A percentile compares a stretch with the other conserved stretches of the same genome.
Evolutionary conservation across 2,329 filamentous ascomycete species (phyloP).

Genomic region (Gremmenia infestans): DNA sequence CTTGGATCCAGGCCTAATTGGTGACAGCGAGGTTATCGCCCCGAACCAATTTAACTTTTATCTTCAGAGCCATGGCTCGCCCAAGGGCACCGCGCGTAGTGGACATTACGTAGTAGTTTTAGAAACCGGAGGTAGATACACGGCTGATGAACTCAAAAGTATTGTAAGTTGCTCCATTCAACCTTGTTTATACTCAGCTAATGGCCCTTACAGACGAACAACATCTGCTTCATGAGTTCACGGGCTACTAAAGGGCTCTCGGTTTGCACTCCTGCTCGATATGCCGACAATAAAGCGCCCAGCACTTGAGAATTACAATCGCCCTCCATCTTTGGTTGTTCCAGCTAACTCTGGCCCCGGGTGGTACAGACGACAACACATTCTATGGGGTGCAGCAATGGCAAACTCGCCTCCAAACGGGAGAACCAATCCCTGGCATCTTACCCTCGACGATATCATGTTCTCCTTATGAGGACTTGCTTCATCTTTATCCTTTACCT

Average conservation of each 20-base stretch:
- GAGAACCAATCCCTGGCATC: constrained; percentile 49
- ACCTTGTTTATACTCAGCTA: too few relatives aligned
- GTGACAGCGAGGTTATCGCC: constrained; percentile 74
- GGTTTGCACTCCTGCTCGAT: constrained; percentile 81
- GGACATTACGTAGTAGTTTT: constrained; percentile 76
- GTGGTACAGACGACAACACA: too few relatives aligned
- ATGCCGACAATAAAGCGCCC: constrained; percentile 65
- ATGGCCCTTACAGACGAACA: constrained; percentile 53
- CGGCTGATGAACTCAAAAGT: constrained; percentile 59
- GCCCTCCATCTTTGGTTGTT: too few relatives aligned
- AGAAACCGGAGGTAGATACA: constrained; percentile 59
- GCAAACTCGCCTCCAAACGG: too few relatives aligned
- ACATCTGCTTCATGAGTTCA: constrained; percentile 74
- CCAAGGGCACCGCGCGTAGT: constrained; percentile 75
- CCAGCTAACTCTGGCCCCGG: too few relatives aligned
- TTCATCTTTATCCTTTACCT: background rate
- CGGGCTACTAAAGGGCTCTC: constrained; percentile 81
- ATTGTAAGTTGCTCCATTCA: constrained; percentile 39
- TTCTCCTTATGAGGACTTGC: background rate
- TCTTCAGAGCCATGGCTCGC: constrained; percentile 69
- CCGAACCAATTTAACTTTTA: constrained; percentile 76
- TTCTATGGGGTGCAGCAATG: too few relatives aligned
- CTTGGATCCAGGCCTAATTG: constrained; percentile 59
- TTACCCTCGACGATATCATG: background rate
- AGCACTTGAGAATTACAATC: too few relatives aligned